Evolutionary conservation across 2,329 filamentous ascomycete genomes (phyloP), one percentile per base, ranked within the genome.

Genomic region (Epichloe brachyelytri): DNA sequence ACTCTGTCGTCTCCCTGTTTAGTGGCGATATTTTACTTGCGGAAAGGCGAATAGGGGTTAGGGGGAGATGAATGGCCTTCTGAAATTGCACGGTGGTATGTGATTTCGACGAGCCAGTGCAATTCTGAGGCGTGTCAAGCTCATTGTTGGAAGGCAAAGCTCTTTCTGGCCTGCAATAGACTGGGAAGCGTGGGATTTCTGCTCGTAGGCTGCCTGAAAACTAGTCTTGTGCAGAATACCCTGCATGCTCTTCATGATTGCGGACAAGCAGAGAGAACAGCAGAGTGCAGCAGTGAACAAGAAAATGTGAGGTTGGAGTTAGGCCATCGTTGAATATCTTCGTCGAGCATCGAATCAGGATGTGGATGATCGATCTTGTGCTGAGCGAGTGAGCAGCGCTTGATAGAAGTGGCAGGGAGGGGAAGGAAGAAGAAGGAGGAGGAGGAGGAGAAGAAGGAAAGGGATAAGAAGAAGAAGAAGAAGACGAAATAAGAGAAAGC

Each of bases 81-180:
- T 69, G 64, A 48, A 70, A 67, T n/a, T 59, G 58, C 20, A 63
- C 52, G 8, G 54, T 49, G 41, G 46, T 49, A 3, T 55, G 54
- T 12, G 52, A 43, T 6, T 34, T 5, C 5, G 41, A 46, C 20
- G 50, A 34, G 20, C 12, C 15, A 26, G 49, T 33, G 17, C 40
- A 15, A 20, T 17, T 19, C 2, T 36, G n/a, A 19, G 40, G 30
- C 2, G 34, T 15, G 5, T 46, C 43, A 4, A 8, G n/a, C 46
- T 58, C 54, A 30, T 54, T 54, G 26, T 49, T 59, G 10, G 65
- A 65, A n/a, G 40, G 10, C 54, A 62, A 56, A 43, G 57, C 58
- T 38, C 77, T 68, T 81, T 82, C 43, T 69, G 70, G 11, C 78
- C 77, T 49, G 71, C 68, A 48, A 74, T 34, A 12, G 71, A 63